Conservation (phyloP, 139 green algal genomes). For the Closterium sp. region DNA sequence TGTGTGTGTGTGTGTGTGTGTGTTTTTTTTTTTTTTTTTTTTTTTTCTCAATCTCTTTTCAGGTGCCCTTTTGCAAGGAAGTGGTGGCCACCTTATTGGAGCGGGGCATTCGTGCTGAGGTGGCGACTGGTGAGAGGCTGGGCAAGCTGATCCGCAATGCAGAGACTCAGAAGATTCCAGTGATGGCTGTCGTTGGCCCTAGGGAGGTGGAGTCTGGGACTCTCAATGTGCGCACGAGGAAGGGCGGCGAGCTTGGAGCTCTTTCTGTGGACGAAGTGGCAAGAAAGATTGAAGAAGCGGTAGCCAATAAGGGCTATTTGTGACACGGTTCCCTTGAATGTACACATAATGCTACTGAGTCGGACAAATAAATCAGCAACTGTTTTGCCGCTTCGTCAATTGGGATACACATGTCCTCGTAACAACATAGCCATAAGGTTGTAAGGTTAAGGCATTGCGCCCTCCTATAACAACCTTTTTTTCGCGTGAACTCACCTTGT, state of each 20-base stretch:
- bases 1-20: no score
- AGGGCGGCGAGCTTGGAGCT: constrained; percentile 41
- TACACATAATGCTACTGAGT: not conserved
- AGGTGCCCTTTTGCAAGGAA: constrained; percentile 64
- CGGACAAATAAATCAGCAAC: no score
- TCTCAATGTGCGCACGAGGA: constrained; percentile 47
- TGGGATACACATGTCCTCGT: no score
- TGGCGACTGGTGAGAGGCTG: constrained; percentile 50
- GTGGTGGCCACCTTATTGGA: constrained; percentile 64
- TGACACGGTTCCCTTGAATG: not conserved
- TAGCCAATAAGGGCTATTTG: not conserved
- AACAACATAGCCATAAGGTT: no score
- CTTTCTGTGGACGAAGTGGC: constrained; percentile 48
- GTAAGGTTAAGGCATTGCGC: no score
- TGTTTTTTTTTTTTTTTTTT: constrained; percentile 41
- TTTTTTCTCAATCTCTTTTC: not conserved
- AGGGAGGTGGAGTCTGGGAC: constrained; percentile 35
- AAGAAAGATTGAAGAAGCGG: constrained; percentile 18
- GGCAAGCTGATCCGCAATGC: constrained; percentile 62
- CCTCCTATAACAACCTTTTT: no score
- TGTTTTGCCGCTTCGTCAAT: no score
- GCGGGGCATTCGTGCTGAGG: constrained; percentile 47
- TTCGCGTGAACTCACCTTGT: no score
- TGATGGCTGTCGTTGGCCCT: constrained; percentile 55
- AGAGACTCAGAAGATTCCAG: constrained; percentile 57